Conservation (phyloP, 768 basidiomycete genomes). For the Pisolithus tinctorius region DNA sequence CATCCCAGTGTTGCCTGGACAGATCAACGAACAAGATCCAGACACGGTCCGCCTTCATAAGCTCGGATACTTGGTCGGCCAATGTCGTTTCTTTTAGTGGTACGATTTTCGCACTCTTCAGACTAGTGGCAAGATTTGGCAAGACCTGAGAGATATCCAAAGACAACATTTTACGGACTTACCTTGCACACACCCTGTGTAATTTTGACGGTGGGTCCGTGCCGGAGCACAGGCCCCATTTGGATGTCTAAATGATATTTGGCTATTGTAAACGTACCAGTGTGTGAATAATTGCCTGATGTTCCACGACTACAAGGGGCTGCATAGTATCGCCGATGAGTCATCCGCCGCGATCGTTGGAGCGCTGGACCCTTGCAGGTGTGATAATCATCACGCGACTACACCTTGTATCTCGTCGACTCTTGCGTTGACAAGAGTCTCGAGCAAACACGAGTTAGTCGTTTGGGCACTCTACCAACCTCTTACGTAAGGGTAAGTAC, state of each 20-base stretch:
- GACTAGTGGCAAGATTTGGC: constrained; percentile 63
- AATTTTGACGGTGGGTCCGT: constrained; percentile 82
- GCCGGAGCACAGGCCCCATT: constrained; percentile 78
- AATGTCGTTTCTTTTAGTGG: constrained; percentile 95
- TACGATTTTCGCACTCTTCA: neutral
- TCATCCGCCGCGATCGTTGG: no score
- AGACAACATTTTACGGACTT: constrained; percentile 91
- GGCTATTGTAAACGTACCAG: constrained; percentile 90
- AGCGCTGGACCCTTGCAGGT: no score
- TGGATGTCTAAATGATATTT: constrained; percentile 96
- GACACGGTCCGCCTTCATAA: constrained; percentile 76
- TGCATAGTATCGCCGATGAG: no score
- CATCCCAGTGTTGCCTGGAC: constrained; percentile 68
- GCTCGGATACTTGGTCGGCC: constrained; percentile 77
- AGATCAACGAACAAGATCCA: constrained; percentile 47
- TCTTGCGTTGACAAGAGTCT: no score
- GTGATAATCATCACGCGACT: no score
- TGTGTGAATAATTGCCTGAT: constrained; percentile 21
- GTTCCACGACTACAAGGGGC: no score
- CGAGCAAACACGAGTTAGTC: no score
- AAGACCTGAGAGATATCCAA: constrained; percentile 88
- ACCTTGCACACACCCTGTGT: constrained; percentile 91
- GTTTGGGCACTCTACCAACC: no score
- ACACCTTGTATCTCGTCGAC: no score
- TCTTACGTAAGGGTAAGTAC: no score